phyloP scores from a whole-genome alignment of 495 filamentous ascomycete species.

The Clohesyomyces aquaticus region DNA sequence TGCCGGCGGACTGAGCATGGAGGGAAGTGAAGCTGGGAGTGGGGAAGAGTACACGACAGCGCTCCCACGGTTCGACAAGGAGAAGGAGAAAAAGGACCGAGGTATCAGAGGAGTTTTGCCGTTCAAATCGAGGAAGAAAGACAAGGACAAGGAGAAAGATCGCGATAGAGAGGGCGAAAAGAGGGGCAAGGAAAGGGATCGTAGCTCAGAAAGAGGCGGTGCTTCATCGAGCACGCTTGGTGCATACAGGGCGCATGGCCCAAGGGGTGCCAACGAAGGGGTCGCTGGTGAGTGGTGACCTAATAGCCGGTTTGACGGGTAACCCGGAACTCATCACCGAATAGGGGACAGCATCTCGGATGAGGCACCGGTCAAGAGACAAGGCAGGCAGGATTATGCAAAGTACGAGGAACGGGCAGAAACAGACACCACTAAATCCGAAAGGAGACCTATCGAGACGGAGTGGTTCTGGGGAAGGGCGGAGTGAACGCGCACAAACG shows the following conservation, averaged over 20 bases:
- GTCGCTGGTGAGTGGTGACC: slow-evolving; percentile 25
- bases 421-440: too few relatives aligned
- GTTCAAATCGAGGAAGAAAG: slow-evolving; percentile 24
- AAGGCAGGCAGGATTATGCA: not conserved
- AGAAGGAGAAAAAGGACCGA: slow-evolving; percentile 31
- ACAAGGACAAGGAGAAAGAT: slow-evolving; percentile 28
- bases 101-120: slow-evolving; percentile 38
- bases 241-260: not conserved
- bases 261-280: not conserved
- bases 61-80: slow-evolving; percentile 35
- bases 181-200: slow-evolving; percentile 22
- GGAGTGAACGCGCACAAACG: too few relatives aligned
- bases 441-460: too few relatives aligned
- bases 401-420: too few relatives aligned
- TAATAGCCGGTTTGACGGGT: slow-evolving; percentile 29
- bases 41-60: slow-evolving; percentile 37
- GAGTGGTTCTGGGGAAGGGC: too few relatives aligned
- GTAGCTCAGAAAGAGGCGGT: not conserved
- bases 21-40: slow-evolving; percentile 26
- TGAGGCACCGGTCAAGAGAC: not conserved
- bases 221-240: slow-evolving; percentile 2
- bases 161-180: slow-evolving; percentile 23
- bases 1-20: slow-evolving; percentile 29
- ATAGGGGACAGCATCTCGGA: too few relatives aligned
- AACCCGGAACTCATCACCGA: too few relatives aligned